Evolutionary conservation across 148 eudicot genomes (phyloP).

Genomic region (Limonium bicolor): DNA sequence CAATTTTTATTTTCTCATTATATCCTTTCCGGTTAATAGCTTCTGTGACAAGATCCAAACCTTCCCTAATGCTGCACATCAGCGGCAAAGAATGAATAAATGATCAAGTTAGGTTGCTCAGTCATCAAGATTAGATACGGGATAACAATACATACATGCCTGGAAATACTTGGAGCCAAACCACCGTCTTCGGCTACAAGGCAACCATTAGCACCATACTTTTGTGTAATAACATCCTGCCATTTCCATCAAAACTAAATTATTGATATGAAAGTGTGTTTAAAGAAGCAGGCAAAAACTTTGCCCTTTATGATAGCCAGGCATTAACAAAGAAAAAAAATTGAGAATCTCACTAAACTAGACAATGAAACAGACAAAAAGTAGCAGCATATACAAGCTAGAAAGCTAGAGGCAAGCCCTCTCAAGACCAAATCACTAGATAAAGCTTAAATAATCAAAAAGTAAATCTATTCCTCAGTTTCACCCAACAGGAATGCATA

Average conservation of each 20-base stretch:
- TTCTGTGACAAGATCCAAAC: slow-evolving; percentile 76
- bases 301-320: no score
- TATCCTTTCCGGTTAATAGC: slow-evolving; percentile 79
- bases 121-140: slow-evolving; percentile 7
- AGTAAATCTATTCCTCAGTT: no score
- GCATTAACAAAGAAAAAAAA: no score
- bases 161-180: slow-evolving; percentile 78
- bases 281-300: no score
- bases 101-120: not conserved
- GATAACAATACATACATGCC: slow-evolving; percentile 27
- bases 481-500: no score
- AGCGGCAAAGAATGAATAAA: not conserved
- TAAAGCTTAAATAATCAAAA: no score
- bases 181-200: slow-evolving; percentile 96
- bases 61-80: slow-evolving; percentile 70
- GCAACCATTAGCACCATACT: slow-evolving; percentile 65
- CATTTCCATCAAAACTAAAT: slow-evolving; percentile 21
- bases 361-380: no score
- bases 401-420: no score
- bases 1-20: slow-evolving; percentile 75
- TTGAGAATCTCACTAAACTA: no score
- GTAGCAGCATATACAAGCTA: no score
- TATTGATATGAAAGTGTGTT: no score
- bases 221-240: slow-evolving; percentile 88
- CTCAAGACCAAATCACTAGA: no score